These are phyloP conservation scores for Paramecium sexaurelia DNA, from an alignment of 73 alveolate genomes.

Conservation along the genomic window DNA sequence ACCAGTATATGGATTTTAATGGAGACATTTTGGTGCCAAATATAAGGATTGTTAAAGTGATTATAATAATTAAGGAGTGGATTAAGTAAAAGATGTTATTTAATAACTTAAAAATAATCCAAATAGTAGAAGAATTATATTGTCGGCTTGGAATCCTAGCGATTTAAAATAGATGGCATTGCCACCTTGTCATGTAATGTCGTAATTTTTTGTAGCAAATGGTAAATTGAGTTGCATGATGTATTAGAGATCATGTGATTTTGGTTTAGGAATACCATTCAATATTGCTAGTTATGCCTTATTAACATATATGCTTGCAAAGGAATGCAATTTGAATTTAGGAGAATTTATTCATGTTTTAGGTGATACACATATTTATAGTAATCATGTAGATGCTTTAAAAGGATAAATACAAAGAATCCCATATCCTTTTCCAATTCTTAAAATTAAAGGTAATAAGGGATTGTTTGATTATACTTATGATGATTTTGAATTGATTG, in stretches of 20 bases:
- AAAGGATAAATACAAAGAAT: constrained; percentile 82
- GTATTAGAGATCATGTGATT: constrained; percentile 89
- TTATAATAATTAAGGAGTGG: constrained; percentile 85
- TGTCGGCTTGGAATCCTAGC: constrained; percentile 97
- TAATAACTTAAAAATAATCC: constrained; percentile 83
- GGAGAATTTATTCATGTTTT: constrained; percentile 90
- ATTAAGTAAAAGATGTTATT: constrained; percentile 70
- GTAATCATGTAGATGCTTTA: constrained; percentile 91
- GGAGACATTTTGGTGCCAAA: constrained; percentile 89
- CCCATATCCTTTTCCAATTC: constrained; percentile 95
- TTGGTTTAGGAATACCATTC: constrained; percentile 96
- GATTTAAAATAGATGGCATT: constrained; percentile 94
- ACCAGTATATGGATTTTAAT: constrained; percentile 93
- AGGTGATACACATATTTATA: constrained; percentile 97
- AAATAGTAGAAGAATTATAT: constrained; percentile 80
- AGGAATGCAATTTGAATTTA: constrained; percentile 78
- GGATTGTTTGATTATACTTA: constrained; percentile 68
- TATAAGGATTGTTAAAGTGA: constrained; percentile 92
- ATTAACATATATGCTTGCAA: constrained; percentile 94
- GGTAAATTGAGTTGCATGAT: constrained; percentile 72
- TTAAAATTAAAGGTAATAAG: constrained; percentile 76
- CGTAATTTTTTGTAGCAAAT: constrained; percentile 91
- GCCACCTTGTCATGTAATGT: constrained; percentile 97
- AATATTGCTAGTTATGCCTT: constrained; percentile 94
- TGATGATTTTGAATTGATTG: constrained; percentile 73